phyloP scores from a whole-genome alignment of 305 asterid species.

The Salvia sclarea region DNA sequence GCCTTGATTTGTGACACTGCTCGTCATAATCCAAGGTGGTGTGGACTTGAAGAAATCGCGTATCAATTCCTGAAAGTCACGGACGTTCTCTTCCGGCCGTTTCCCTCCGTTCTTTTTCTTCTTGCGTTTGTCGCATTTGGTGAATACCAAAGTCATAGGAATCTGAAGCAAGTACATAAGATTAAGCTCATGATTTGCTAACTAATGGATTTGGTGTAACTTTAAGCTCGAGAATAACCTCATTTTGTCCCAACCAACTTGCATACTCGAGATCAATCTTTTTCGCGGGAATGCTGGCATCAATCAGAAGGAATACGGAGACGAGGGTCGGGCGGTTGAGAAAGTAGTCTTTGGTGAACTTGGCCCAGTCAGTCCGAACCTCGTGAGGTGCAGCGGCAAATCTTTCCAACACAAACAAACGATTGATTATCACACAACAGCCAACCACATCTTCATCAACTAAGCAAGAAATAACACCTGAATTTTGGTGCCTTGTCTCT shows the following conservation, averaged over 20 bases:
- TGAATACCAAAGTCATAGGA: constrained; percentile 90
- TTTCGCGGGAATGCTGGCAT: constrained; percentile 93
- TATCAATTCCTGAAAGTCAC: constrained; percentile 65
- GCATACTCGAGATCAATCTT: constrained; percentile 90
- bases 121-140: constrained; percentile 94
- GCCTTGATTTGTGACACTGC: constrained; percentile 94
- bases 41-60: constrained; percentile 65
- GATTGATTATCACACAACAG: background rate
- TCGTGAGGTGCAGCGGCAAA: constrained; percentile 95
- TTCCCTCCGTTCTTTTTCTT: constrained; percentile 93
- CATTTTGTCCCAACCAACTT: constrained; percentile 90
- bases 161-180: constrained; percentile 48
- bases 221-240: too few species aligned
- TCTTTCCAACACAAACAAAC: constrained; percentile 39
- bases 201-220: too few species aligned
- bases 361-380: constrained; percentile 83
- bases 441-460: background rate
- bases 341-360: constrained; percentile 93
- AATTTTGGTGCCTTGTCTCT: background rate
- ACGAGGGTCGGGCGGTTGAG: constrained; percentile 83
- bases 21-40: constrained; percentile 98
- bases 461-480: too few species aligned
- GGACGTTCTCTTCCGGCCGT: constrained; percentile 81
- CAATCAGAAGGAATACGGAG: constrained; percentile 92
- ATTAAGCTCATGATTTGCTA: background rate